Percentiles rank a stretch among this genome's conserved stretches.
These are phyloP conservation scores for Tylopilus rubrobrunneus DNA, from an alignment of 768 basidiomycete genomes.

Conservation along the genomic window DNA sequence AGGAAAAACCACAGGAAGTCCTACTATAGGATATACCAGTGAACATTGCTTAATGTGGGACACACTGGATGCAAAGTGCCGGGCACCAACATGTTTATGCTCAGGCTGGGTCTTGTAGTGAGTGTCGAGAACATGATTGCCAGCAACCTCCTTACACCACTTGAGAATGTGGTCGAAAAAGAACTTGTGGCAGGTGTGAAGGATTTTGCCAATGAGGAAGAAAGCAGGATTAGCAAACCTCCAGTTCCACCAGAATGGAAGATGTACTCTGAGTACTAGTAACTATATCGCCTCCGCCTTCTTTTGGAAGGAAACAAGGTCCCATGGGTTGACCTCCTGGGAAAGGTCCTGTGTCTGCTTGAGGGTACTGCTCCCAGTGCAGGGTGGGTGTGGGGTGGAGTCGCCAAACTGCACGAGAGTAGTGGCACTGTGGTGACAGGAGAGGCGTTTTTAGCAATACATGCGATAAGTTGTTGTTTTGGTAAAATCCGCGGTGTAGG, in stretches of 20 bases:
- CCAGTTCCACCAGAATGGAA: slow-evolving; percentile 39
- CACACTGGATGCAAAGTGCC: slow-evolving; percentile 41
- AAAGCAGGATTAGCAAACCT: slow-evolving; percentile 26
- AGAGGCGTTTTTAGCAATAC: slow-evolving; percentile 7
- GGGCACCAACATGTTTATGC: background rate
- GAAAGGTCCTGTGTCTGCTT: background rate
- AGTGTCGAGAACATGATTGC: background rate
- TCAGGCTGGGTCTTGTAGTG: background rate
- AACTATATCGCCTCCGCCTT: slow-evolving; percentile 11
- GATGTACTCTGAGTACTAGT: slow-evolving; percentile 9
- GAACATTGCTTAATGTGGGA: slow-evolving; percentile 35
- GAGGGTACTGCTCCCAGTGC: background rate
- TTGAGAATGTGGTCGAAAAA: slow-evolving; percentile 12
- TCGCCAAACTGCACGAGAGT: background rate
- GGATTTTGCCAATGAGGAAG: slow-evolving; percentile 33
- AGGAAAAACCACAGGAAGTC: no score
- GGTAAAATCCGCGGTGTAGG: slow-evolving; percentile 7
- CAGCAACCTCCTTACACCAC: slow-evolving; percentile 8
- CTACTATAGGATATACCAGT: no score
- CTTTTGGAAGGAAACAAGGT: slow-evolving; percentile 1
- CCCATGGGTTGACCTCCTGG: slow-evolving; percentile 17
- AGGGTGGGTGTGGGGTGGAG: no score
- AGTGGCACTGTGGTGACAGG: slow-evolving; percentile 4
- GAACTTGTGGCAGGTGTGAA: slow-evolving; percentile 9
- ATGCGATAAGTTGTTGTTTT: slow-evolving; percentile 11